Base-by-base conservation (phyloP, 768 basidiomycete species). In the Hydnum rufescens region DNA sequence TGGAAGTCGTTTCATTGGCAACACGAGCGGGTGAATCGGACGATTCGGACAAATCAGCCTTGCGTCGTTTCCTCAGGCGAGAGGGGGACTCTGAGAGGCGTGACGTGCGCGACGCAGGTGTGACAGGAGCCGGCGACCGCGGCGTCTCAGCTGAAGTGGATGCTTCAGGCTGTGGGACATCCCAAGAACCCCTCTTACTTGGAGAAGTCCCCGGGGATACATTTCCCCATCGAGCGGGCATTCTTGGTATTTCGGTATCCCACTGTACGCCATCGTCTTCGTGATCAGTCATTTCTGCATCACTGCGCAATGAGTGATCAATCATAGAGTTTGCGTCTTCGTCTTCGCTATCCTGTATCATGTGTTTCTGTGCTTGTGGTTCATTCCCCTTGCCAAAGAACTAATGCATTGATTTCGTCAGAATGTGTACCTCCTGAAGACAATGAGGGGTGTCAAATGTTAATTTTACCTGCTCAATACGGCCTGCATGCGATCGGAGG, bases 381-480 rank as follows among this genome's bases (percentile, higher is more conserved):
- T 60, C 57, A 52, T 53, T 59, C 22, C 13, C 13, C 13, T 74
- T 73, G 52, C 82, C 78, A 60, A 81, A 85, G 80, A 82, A 56
- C 8, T 43, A 5, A 30, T 31, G 13, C 31, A 56, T 39, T 43
- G 25, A 29, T 32, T n/a, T n/a, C n/a, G n/a, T n/a, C n/a, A n/a
- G n/a, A n/a, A n/a, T n/a, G n/a, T n/a, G n/a, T n/a, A n/a, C 52
- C 5, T 31, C 26, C 4, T 16, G 8, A 29, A 8, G 22, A 46
- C 4, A 23, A 26, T 19, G 34, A 22, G n/a, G 46, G 42, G 30
- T 36, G 19, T 42, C 29, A 30, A 51, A 26, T 16, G 32, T 36
- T 3, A 51, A 32, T 29, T 30, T 2, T 19, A 87, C 89, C 53
- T 77, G 72, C 62, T 82, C 81, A 55, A 95, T 87, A 0, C 85